These are phyloP conservation scores for Phytophthora fragariaefolia DNA, from an alignment of 352 stramenopile genomes.

Conservation along the genomic window DNA sequence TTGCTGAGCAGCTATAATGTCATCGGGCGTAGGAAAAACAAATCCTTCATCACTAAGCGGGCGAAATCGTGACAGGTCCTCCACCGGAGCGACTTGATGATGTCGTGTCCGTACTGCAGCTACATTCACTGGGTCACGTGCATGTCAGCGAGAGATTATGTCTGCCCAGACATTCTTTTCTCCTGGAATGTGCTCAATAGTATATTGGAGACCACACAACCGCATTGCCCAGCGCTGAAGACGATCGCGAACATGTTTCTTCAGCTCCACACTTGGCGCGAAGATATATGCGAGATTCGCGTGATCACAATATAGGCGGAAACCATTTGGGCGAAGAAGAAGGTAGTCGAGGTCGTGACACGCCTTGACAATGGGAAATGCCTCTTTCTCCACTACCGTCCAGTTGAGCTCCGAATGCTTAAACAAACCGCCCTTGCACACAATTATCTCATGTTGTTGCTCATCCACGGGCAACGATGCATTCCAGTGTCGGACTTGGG, in stretches of 20 bases:
- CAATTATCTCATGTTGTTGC: neutral
- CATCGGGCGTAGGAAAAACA: too few relatives aligned
- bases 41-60: too few relatives aligned
- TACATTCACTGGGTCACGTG: too few relatives aligned
- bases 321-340: neutral
- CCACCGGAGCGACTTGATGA: too few relatives aligned
- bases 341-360: neutral
- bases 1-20: slow-evolving; percentile 29
- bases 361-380: neutral
- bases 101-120: too few relatives aligned
- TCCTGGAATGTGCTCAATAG: too few relatives aligned
- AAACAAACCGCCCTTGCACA: neutral
- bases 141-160: neutral
- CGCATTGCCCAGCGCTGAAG: too few relatives aligned
- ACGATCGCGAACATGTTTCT: neutral
- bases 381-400: neutral
- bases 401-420: neutral
- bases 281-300: neutral
- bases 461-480: neutral
- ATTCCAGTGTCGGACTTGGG: neutral
- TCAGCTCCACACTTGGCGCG: neutral
- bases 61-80: too few relatives aligned
- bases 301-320: neutral
- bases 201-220: slow-evolving; percentile 9
- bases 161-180: neutral